Base-by-base conservation (phyloP, 805 yeast genomes). In the Tetrapisispora arboricola region DNA sequence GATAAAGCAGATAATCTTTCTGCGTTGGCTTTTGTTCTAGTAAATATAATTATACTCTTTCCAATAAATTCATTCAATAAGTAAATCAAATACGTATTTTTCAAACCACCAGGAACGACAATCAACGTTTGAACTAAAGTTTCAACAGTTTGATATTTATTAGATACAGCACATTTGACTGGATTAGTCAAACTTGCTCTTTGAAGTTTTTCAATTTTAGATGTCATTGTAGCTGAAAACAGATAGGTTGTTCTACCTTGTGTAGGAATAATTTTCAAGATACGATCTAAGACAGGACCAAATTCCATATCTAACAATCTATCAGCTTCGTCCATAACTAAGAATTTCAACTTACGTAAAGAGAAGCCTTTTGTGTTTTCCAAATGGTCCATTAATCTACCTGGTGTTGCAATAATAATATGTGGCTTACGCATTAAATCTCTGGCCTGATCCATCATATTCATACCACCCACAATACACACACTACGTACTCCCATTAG, bases 291-390 rank as follows among this genome's bases (percentile, higher is more conserved):
- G 63, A 85, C 95, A 55, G 86, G 94, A 35, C 86, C 94, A 58
- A 92, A 68, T 60, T 83, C 88, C 43, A 76, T 75, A 55, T 90
- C 97, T 49, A 92, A 73, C 97, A 92, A 92, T 58, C 83, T 86
- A 66, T 92, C 98, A 39, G 98, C 98, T 70, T 92, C 98, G 63
- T 92, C 98, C 46, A 92, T 71, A 32, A 92, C 97, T 58, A 84
- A 84, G 12, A 85, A 86, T 61, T 80, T 86, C 40, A 88, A 68
- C 26, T 73, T 62, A 3, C 71, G 57, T 4, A 71, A 54, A 49
- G 76, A 67, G 25, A 90, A 56, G 42, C 63, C 66, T 49, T 72
- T 78, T 57, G 78, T 75, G 59, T 81, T 75, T 45, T 82, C 66
- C 55, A 84, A 63, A n/a, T n/a, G n/a, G 53, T 85, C 95, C 44